Base-by-base conservation (phyloP, 176 grass and related monocot species). In the Pharus latifolius region DNA sequence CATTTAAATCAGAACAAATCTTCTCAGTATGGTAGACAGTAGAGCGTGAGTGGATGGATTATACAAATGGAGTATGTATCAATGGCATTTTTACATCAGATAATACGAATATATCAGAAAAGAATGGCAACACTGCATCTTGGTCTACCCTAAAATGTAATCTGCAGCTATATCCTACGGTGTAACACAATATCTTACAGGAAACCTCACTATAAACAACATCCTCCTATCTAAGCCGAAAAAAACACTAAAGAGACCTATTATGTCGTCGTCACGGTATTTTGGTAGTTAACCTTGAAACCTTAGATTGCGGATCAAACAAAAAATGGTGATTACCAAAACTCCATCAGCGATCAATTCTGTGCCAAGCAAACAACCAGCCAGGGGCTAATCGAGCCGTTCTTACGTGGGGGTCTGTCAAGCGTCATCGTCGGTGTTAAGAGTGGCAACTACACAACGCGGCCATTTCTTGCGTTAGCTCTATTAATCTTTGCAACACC, bases 401-500 rank as follows among this genome's bases (percentile, higher is more conserved):
- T 38, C 48, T 20, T 74, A 13, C 70, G 60, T 31, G 5, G 37
- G 47, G 7, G 18, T 49, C 23, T 56, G 10, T 38, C 29, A 18
- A 55, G 63, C 19, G 35, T 49, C 65, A 48, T 16, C 43, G 0
- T 77, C n/a, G 27, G 31, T 69, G 32, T 75, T 38, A 30, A 69
- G 45, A 63, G 35, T 38, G 17, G 53, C 34, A 63, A 55, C 1
- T 0, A 25, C 58, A 34, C 28, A 44, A 33, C 16, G 28, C 17
- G 17, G 20, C 20, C 68, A 61, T 29, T 8, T 17, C 7, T 56
- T 8, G 2, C 1, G 1, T 41, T 24, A 34, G 29, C 40, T 32
- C 13, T 22, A 64, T 57, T 61, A 84, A 14, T 92, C 84, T 37
- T 83, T 85, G 60, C 95, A 99, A 61, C 95, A 99, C 40, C 6